These are phyloP conservation scores for Wallacemonas rigidus DNA, from an alignment of 208 protist genomes.

Conservation along the genomic window DNA sequence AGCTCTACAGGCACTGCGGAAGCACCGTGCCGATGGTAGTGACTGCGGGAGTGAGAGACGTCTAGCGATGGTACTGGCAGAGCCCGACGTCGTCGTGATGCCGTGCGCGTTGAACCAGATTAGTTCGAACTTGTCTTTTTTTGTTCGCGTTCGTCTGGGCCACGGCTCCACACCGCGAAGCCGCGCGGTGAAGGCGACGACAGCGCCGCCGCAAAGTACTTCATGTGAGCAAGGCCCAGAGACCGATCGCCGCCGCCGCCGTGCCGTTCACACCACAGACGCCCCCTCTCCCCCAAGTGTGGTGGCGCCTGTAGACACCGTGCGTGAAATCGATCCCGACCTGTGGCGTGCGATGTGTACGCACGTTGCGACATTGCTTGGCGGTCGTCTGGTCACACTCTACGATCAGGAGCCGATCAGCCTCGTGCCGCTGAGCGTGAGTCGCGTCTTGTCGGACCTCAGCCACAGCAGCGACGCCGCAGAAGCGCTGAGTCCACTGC, in stretches of 20 bases:
- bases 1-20: neutral
- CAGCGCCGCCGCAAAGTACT: too few relatives aligned
- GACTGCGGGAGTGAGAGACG: neutral
- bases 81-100: constrained; percentile 79
- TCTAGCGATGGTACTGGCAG: constrained; percentile 24
- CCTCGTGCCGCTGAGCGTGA: constrained; percentile 67
- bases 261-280: neutral
- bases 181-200: neutral
- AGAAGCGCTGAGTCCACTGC: constrained; percentile 63
- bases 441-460: constrained; percentile 65
- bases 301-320: neutral
- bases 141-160: constrained; percentile 54
- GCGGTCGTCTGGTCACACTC: constrained; percentile 43
- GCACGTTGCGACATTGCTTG: constrained; percentile 40
- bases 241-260: neutral
- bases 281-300: too few relatives aligned
- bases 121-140: constrained; percentile 18
- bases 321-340: constrained; percentile 8
- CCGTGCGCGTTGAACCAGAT: constrained; percentile 25
- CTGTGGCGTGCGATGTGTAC: constrained; percentile 49
- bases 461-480: constrained; percentile 39
- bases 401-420: constrained; percentile 50
- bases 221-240: too few relatives aligned
- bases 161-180: constrained; percentile 17
- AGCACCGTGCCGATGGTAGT: neutral